Evolutionary conservation across 495 filamentous ascomycete species (phyloP).

Genomic region (Pseudoneurospora amorphoporcata): DNA sequence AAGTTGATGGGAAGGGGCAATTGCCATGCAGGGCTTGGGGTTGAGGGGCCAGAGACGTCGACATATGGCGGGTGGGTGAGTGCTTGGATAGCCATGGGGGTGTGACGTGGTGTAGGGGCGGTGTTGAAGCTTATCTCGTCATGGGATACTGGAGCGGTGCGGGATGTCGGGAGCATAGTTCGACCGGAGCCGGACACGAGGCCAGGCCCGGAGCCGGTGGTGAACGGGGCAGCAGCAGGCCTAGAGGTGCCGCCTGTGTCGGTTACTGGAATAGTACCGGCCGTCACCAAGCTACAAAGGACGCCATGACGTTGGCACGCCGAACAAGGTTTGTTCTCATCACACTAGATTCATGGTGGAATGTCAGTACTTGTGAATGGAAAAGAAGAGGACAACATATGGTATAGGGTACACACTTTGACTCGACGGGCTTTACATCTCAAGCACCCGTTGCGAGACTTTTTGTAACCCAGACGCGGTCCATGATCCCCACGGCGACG

Average conservation of each 20-base stretch:
- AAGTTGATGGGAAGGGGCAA: background rate
- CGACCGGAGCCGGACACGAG: background rate
- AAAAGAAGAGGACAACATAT: too few relatives aligned
- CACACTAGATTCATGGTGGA: conserved; percentile 11
- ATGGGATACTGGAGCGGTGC: background rate
- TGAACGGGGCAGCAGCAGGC: background rate
- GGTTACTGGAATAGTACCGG: background rate
- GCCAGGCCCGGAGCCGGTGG: background rate
- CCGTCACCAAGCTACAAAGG: conserved; percentile 17
- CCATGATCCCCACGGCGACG: background rate
- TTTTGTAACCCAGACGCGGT: conserved; percentile 22
- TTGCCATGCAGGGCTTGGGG: background rate
- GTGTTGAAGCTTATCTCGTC: background rate
- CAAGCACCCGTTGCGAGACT: conserved; percentile 19
- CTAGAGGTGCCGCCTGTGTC: background rate
- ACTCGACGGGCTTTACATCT: conserved; percentile 23
- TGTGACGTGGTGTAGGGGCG: background rate
- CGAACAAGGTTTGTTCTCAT: conserved; percentile 20
- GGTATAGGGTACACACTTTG: conserved; percentile 16
- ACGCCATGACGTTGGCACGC: conserved; percentile 21
- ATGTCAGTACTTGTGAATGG: too few relatives aligned
- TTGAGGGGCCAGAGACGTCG: background rate
- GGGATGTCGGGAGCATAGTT: too few relatives aligned
- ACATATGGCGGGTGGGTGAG: background rate
- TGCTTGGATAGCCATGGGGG: background rate